A percentile compares a stretch with the other conserved stretches of the same genome.
Evolutionary conservation across 441 rosid species (phyloP).

Genomic region (Jatropha multifida): DNA sequence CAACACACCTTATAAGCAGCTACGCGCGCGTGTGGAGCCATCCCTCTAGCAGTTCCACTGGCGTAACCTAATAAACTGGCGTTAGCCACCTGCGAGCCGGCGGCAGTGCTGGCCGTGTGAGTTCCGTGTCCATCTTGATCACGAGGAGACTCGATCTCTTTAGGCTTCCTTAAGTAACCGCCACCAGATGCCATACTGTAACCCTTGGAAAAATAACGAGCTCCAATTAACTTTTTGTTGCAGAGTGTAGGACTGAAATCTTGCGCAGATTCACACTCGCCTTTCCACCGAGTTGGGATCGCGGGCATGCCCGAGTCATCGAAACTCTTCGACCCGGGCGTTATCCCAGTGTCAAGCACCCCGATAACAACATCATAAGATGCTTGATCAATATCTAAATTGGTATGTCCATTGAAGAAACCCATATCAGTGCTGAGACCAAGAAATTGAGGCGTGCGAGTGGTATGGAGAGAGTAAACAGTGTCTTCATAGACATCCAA

Average conservation of each 20-base stretch:
- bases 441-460: conserved; percentile 70
- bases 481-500: conserved; percentile 73
- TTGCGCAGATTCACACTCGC: conserved; percentile 63
- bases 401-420: conserved; percentile 39
- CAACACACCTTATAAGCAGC: conserved; percentile 89
- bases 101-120: conserved; percentile 79
- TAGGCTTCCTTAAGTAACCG: conserved; percentile 34
- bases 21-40: conserved; percentile 70
- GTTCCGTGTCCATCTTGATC: conserved; percentile 86
- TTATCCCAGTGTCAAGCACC: conserved; percentile 85
- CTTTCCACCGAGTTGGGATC: conserved; percentile 70
- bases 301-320: conserved; percentile 59
- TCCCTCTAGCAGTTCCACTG: conserved; percentile 76
- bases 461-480: conserved; percentile 70
- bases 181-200: conserved; percentile 62
- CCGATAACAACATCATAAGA: conserved; percentile 63
- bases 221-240: conserved; percentile 80
- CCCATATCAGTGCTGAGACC: conserved; percentile 60
- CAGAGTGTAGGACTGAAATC: conserved; percentile 66
- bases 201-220: conserved; percentile 75
- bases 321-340: conserved; percentile 83
- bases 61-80: conserved; percentile 82
- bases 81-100: conserved; percentile 66
- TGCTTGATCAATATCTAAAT: conserved; percentile 39
- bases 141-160: conserved; percentile 68